phyloP scores from a whole-genome alignment of 2,329 filamentous ascomycete species.

The Bisporella sp. region DNA sequence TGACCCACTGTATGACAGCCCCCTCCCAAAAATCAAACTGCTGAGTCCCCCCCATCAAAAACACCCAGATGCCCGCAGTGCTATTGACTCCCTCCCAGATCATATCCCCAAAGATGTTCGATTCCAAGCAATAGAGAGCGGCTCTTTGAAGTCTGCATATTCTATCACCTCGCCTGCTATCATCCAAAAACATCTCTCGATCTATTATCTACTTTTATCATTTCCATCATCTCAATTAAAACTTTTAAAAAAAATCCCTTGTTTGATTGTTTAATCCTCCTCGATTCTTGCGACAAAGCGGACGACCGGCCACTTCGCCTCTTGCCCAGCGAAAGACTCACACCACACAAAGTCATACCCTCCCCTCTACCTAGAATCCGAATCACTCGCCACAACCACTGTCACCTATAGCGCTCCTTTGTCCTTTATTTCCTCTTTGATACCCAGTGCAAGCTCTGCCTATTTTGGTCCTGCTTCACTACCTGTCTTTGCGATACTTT shows the following conservation, averaged over 20 bases:
- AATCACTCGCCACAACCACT: conserved; percentile 7
- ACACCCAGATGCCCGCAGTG: background rate
- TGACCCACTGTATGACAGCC: background rate
- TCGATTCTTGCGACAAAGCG: conserved; percentile 16
- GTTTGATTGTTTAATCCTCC: conserved; percentile 2
- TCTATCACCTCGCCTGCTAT: conserved; percentile 2
- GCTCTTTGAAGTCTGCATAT: conserved; percentile 27
- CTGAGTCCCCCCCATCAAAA: background rate
- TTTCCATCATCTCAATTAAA: background rate
- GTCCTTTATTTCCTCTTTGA: conserved; percentile 18
- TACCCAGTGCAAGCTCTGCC: conserved; percentile 12
- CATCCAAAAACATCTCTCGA: background rate
- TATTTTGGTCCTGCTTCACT: conserved; percentile 11
- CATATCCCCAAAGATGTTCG: background rate
- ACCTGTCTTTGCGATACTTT: conserved; percentile 1
- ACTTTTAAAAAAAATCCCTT: background rate
- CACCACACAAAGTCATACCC: conserved; percentile 8
- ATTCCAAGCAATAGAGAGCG: conserved; percentile 10
- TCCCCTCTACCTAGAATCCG: conserved; percentile 10
- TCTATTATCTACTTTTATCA: no score
- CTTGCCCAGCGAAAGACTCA: conserved; percentile 6
- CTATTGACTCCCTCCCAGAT: background rate
- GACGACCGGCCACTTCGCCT: conserved; percentile 5
- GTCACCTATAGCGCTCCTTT: conserved; percentile 12
- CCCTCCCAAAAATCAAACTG: background rate